phyloP scores from a whole-genome alignment of 441 rosid genomes.

The Gossypium trilobum region DNA sequence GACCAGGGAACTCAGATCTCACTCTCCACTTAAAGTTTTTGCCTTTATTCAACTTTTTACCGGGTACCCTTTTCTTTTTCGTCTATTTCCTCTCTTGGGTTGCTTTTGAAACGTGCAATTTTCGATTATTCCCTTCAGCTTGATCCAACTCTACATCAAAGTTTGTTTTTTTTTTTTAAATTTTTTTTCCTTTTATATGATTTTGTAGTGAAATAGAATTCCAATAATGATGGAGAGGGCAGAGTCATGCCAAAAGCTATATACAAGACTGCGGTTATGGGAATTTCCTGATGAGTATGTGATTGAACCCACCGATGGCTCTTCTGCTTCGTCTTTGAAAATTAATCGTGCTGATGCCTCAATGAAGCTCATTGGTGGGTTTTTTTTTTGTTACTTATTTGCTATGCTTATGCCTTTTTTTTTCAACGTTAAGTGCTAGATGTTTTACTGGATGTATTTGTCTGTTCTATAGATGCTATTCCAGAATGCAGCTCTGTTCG shows the following conservation, averaged over 20 bases:
- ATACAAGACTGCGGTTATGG: constrained; percentile 50
- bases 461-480: constrained; percentile 40
- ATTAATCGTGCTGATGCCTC: constrained; percentile 42
- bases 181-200: neutral
- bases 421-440: neutral
- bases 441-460: neutral
- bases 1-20: neutral
- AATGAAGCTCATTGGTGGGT: constrained; percentile 40
- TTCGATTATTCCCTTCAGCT: neutral
- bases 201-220: neutral
- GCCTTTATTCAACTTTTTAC: neutral
- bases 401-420: neutral
- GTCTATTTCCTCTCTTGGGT: neutral
- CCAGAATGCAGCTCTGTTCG: constrained; percentile 66
- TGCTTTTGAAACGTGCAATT: neutral
- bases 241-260: constrained; percentile 55
- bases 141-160: neutral
- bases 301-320: constrained; percentile 57
- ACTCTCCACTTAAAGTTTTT: neutral
- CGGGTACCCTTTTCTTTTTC: neutral
- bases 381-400: neutral
- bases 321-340: constrained; percentile 38
- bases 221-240: constrained; percentile 58
- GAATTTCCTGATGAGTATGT: constrained; percentile 59
- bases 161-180: neutral